Conservation (phyloP, 495 filamentous ascomycete species). For the Pseudotulostoma volvatum region DNA sequence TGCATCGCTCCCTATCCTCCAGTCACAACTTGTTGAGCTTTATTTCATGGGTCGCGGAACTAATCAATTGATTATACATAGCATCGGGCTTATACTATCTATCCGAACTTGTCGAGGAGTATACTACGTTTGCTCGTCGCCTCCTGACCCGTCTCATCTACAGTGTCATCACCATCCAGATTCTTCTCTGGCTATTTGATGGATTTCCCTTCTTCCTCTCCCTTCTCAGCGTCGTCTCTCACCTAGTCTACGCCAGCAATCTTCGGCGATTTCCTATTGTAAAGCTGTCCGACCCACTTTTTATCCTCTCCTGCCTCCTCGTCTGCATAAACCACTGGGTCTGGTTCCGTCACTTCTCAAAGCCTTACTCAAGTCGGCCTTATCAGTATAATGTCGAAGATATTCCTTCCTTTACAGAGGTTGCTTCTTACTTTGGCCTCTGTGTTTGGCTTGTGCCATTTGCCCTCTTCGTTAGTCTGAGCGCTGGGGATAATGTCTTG, state of each 20-base stretch:
- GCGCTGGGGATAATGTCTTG: constrained; percentile 84
- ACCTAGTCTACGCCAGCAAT: constrained; percentile 80
- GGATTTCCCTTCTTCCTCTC: constrained; percentile 63
- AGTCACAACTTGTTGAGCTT: no score
- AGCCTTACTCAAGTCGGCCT: constrained; percentile 21
- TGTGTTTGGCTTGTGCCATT: constrained; percentile 97
- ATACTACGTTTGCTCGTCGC: constrained; percentile 80
- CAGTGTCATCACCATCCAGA: constrained; percentile 55
- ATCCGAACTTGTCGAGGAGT: constrained; percentile 93
- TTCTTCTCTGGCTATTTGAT: constrained; percentile 64
- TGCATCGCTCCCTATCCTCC: no score
- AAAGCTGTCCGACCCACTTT: constrained; percentile 74
- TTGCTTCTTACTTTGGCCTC: constrained; percentile 88
- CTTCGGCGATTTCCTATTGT: constrained; percentile 77
- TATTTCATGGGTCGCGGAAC: no score
- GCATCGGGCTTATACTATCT: constrained; percentile 96
- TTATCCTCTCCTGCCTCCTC: constrained; percentile 67
- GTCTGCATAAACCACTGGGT: constrained; percentile 89
- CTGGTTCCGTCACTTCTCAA: constrained; percentile 90
- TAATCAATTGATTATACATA: constrained; percentile 16
- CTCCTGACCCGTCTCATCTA: constrained; percentile 77
- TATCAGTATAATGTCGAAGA: constrained; percentile 38
- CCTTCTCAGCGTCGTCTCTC: constrained; percentile 60
- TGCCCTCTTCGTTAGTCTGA: constrained; percentile 81
- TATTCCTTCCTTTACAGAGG: constrained; percentile 79